A percentile compares a stretch with the other conserved stretches of the same genome.
phyloP scores from a whole-genome alignment of 164 flowering plant genomes.

The Aristolochia contorta region DNA sequence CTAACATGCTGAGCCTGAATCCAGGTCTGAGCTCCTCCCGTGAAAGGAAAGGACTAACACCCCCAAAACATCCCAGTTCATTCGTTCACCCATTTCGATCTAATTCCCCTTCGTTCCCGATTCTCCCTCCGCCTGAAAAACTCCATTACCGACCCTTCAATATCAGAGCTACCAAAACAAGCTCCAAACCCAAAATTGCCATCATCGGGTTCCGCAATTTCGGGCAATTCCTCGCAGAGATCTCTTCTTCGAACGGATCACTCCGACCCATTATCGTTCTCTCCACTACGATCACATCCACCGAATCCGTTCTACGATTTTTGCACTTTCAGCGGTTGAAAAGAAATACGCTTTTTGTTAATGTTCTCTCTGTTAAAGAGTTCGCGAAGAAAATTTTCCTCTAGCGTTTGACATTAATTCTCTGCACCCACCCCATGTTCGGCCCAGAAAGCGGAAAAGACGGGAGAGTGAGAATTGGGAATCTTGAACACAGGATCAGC shows the following conservation, averaged over 20 bases:
- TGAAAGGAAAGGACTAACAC: no score
- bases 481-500: slow-evolving; percentile 26
- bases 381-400: slow-evolving; percentile 45
- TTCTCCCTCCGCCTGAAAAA: neutral
- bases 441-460: slow-evolving; percentile 67
- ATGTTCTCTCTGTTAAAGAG: slow-evolving; percentile 74
- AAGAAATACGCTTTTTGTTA: slow-evolving; percentile 62
- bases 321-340: slow-evolving; percentile 49
- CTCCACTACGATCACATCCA: slow-evolving; percentile 37
- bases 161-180: slow-evolving; percentile 17
- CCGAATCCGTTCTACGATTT: slow-evolving; percentile 34
- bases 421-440: slow-evolving; percentile 87
- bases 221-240: slow-evolving; percentile 72
- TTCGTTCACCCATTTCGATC: neutral
- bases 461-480: slow-evolving; percentile 59
- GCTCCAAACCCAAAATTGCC: slow-evolving; percentile 51
- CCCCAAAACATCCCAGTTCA: neutral
- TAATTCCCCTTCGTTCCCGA: neutral
- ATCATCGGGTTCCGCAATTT: slow-evolving; percentile 75
- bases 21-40: no score
- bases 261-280: slow-evolving; percentile 51
- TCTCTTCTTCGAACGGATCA: slow-evolving; percentile 53
- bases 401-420: slow-evolving; percentile 45
- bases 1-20: no score
- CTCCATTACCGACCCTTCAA: neutral